Evolutionary conservation across 2,329 filamentous ascomycete species (phyloP), one percentile per base, ranked within the genome.

Genomic region (Davidsoniella neocaledoniae): DNA sequence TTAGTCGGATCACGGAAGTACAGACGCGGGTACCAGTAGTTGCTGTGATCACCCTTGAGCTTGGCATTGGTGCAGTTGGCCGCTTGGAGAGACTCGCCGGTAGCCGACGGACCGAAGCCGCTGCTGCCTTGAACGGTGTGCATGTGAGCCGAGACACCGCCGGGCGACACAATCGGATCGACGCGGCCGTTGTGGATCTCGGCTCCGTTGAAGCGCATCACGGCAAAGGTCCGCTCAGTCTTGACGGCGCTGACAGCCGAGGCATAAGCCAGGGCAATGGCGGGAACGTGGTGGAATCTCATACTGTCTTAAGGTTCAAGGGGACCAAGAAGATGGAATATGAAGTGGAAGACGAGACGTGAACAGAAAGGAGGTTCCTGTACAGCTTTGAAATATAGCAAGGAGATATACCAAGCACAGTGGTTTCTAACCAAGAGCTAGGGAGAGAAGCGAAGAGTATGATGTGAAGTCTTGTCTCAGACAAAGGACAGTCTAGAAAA

Each of bases 1-100:
- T 79, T 76, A 56, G 72, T 66, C 57, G 76, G 71, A 55, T 82
- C 73, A 56, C 71, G 66, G 64, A 81, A 86, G 65, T 79, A 87
- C 2, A 88, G 66, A 25, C 70, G 68, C 1, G 84, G 83, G 50
- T 79, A 77, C 84, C 84, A 88, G 68, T 90, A 88, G 63, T 81
- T 81, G 57, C 75, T 82, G 60, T 77, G 70, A 64, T 87, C 83
- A 49, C 74, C 75, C 57, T 72, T 76, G 60, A 84, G 70, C 54
- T 72, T 71, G 61, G 83, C 81, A 33, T 79, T 84, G 45, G 77
- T 83, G 69, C 84, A 90, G 23, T 73, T 70, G 29, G 81, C 84
- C 50, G 70, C 61, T 53, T 68, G 54, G 23, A 83, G 69, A 43
- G 73, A 68, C 51, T 75, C 68, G 57, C 77, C 83, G 40, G 71